These are phyloP conservation scores for Russula foetens DNA, from an alignment of 768 basidiomycete genomes.

Conservation along the genomic window DNA sequence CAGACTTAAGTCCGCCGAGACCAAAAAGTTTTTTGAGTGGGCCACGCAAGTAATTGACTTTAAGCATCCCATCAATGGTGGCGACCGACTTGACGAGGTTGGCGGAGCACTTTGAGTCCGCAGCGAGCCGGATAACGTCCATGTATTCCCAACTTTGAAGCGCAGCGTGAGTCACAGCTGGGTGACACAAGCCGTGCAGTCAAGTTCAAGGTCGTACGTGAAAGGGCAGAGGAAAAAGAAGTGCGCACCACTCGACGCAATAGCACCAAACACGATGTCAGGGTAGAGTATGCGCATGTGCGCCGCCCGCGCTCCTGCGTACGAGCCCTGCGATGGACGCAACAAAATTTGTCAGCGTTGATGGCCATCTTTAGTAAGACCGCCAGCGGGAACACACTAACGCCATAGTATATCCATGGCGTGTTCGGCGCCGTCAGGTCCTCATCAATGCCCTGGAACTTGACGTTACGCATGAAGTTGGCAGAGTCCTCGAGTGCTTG, in stretches of 20 bases:
- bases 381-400: conserved; percentile 28
- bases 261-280: conserved; percentile 80
- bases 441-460: conserved; percentile 61
- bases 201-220: background rate
- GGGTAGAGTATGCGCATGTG: conserved; percentile 88
- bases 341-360: background rate
- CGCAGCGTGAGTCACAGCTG: conserved; percentile 79
- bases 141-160: conserved; percentile 84
- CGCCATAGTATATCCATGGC: conserved; percentile 93
- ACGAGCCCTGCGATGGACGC: conserved; percentile 54
- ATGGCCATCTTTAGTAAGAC: background rate
- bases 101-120: conserved; percentile 51
- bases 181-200: background rate
- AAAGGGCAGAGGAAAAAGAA: background rate
- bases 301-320: conserved; percentile 89
- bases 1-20: conserved; percentile 52
- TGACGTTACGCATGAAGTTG: conserved; percentile 78
- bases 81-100: conserved; percentile 51
- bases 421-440: conserved; percentile 63
- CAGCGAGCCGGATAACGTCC: conserved; percentile 69
- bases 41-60: conserved; percentile 35
- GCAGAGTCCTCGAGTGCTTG: conserved; percentile 90
- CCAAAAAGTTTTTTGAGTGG: conserved; percentile 74
- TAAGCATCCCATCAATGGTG: conserved; percentile 57
- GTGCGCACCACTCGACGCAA: conserved; percentile 70